These are phyloP conservation scores for Xylaria palmicola DNA, from an alignment of 495 filamentous ascomycete species.

Conservation along the genomic window DNA sequence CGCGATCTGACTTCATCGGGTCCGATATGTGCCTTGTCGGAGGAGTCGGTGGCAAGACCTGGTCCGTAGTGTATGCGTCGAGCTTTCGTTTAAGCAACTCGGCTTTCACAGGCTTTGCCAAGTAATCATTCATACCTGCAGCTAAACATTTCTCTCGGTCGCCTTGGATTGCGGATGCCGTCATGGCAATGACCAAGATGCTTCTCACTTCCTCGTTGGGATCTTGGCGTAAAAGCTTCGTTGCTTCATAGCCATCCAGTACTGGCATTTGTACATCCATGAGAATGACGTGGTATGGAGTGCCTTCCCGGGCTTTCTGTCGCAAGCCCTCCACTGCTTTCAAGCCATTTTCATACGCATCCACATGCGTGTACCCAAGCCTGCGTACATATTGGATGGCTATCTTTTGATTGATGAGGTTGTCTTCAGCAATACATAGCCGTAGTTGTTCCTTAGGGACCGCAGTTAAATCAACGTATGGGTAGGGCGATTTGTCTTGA, in stretches of 20 bases:
- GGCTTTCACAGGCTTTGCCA: slow-evolving; percentile 84
- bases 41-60: slow-evolving; percentile 27
- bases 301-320: slow-evolving; percentile 62
- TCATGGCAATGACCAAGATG: slow-evolving; percentile 90
- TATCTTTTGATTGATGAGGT: slow-evolving; percentile 88
- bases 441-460: slow-evolving; percentile 76
- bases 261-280: slow-evolving; percentile 98
- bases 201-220: slow-evolving; percentile 68
- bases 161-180: slow-evolving; percentile 84
- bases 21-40: slow-evolving; percentile 16
- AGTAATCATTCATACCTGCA: slow-evolving; percentile 93
- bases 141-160: slow-evolving; percentile 90
- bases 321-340: slow-evolving; percentile 84
- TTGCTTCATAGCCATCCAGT: slow-evolving; percentile 91
- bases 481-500: slow-evolving; percentile 49
- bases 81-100: slow-evolving; percentile 73
- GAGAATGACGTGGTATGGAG: slow-evolving; percentile 76
- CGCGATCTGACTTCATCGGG: slow-evolving; percentile 14
- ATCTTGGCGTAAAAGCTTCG: slow-evolving; percentile 74
- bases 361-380: slow-evolving; percentile 72
- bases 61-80: slow-evolving; percentile 56
- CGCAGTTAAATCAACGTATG: slow-evolving; percentile 58
- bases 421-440: slow-evolving; percentile 90
- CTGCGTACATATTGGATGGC: slow-evolving; percentile 84
- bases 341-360: slow-evolving; percentile 81